Percentiles rank a stretch among this genome's conserved stretches.
Evolutionary conservation across 2,329 filamentous ascomycete species (phyloP).

Genomic region (Venturia nashicola): DNA sequence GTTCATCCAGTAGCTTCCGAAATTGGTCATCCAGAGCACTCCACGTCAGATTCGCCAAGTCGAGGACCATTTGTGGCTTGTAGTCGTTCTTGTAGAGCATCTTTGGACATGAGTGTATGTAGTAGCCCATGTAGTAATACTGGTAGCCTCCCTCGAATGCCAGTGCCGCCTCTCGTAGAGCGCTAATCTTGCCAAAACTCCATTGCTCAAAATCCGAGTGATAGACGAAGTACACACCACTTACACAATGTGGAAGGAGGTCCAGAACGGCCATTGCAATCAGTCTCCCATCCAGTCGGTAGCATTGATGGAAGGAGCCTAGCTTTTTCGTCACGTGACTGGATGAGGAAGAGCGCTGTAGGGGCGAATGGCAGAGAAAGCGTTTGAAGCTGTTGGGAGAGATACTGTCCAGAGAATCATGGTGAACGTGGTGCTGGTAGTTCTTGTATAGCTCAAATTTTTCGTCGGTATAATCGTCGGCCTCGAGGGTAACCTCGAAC

Average conservation of each 20-base stretch:
- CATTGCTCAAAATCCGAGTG: constrained; percentile 59
- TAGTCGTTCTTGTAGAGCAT: constrained; percentile 82
- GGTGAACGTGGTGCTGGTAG: constrained; percentile 63
- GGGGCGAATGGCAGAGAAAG: constrained; percentile 63
- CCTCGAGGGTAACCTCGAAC: constrained; percentile 58
- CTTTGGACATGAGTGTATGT: constrained; percentile 70
- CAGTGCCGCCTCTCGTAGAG: constrained; percentile 59
- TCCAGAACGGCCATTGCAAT: constrained; percentile 69
- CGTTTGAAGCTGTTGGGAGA: constrained; percentile 50
- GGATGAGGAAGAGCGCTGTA: constrained; percentile 31
- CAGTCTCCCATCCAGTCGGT: constrained; percentile 62
- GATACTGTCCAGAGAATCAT: constrained; percentile 50
- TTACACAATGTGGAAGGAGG: constrained; percentile 63
- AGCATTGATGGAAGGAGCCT: constrained; percentile 73
- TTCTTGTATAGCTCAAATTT: constrained; percentile 62
- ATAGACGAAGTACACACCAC: constrained; percentile 75
- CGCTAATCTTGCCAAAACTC: constrained; percentile 63
- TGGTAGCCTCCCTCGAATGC: constrained; percentile 56
- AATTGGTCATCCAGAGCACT: constrained; percentile 33
- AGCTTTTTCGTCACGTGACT: constrained; percentile 34
- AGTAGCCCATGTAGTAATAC: constrained; percentile 77
- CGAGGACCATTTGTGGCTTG: constrained; percentile 52
- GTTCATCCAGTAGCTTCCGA: constrained; percentile 14
- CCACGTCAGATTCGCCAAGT: constrained; percentile 44
- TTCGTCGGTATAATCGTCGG: constrained; percentile 59